Evolutionary conservation across 371 early-diverging fungal species (phyloP).

Genomic region (Mortierella sp.): DNA sequence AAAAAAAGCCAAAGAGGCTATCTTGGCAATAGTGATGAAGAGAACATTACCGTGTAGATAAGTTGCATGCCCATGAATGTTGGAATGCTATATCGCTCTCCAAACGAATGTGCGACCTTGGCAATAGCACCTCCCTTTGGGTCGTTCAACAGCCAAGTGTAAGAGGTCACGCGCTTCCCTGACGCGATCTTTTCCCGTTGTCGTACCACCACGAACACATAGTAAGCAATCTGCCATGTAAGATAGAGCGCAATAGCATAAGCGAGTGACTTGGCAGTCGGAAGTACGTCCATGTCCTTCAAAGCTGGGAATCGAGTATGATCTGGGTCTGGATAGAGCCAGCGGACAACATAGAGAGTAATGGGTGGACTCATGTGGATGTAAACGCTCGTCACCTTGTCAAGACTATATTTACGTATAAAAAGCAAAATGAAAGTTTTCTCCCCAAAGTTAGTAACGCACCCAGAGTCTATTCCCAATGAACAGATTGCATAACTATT

Average conservation of each 20-base stretch:
- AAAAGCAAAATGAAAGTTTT: background rate
- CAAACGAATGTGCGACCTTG: slow-evolving; percentile 60
- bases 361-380: slow-evolving; percentile 79
- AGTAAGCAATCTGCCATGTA: slow-evolving; percentile 77
- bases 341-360: slow-evolving; percentile 68
- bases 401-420: slow-evolving; percentile 61
- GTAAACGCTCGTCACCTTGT: slow-evolving; percentile 78
- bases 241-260: slow-evolving; percentile 65
- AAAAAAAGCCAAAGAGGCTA: no score
- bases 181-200: slow-evolving; percentile 72
- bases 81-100: slow-evolving; percentile 63
- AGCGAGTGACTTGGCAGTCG: slow-evolving; percentile 55
- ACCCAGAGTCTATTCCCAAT: no score
- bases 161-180: slow-evolving; percentile 70
- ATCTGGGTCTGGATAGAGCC: slow-evolving; percentile 63
- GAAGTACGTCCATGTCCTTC: slow-evolving; percentile 36
- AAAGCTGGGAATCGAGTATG: slow-evolving; percentile 59
- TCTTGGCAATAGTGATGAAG: background rate
- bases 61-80: slow-evolving; percentile 77
- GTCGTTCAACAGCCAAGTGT: slow-evolving; percentile 74
- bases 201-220: slow-evolving; percentile 68
- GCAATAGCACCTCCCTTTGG: slow-evolving; percentile 62
- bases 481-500: no score
- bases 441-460: background rate
- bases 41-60: slow-evolving; percentile 59